phyloP scores from a whole-genome alignment of 2,329 filamentous ascomycete species.

The Talaromyces amestolkiae region DNA sequence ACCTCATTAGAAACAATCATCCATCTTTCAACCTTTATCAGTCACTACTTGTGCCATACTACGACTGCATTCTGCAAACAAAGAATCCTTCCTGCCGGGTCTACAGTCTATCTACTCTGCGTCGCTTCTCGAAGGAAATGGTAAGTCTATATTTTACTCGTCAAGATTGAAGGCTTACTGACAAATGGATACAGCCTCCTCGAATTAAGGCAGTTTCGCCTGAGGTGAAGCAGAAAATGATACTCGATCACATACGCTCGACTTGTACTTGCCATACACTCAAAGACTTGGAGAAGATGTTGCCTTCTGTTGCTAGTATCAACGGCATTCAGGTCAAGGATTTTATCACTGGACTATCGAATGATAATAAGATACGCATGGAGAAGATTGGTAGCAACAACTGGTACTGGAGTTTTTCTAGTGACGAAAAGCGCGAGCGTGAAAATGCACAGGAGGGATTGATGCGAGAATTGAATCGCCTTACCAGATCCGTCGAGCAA shows the following conservation, averaged over 20 bases:
- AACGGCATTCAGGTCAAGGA: constrained; percentile 67
- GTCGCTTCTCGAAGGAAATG: neutral
- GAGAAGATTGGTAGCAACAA: constrained; percentile 71
- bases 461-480: constrained; percentile 31
- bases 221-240: constrained; percentile 56
- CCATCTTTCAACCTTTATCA: neutral
- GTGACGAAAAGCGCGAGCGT: constrained; percentile 54
- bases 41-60: neutral
- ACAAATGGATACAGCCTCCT: constrained; percentile 36
- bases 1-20: constrained; percentile 3
- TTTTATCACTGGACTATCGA: constrained; percentile 60
- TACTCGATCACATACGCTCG: constrained; percentile 59
- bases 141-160: neutral
- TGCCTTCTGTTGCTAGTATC: constrained; percentile 62
- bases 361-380: constrained; percentile 61
- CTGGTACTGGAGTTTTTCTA: constrained; percentile 69
- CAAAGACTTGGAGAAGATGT: constrained; percentile 65
- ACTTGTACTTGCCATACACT: constrained; percentile 62
- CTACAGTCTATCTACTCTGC: neutral
- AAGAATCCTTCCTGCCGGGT: neutral
- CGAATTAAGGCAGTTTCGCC: constrained; percentile 53
- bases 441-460: constrained; percentile 34
- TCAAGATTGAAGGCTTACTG: neutral
- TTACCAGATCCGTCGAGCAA: constrained; percentile 30
- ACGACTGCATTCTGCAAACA: neutral